phyloP scores from a whole-genome alignment of 2,329 filamentous ascomycete species.

The Pezicula carpinea region DNA sequence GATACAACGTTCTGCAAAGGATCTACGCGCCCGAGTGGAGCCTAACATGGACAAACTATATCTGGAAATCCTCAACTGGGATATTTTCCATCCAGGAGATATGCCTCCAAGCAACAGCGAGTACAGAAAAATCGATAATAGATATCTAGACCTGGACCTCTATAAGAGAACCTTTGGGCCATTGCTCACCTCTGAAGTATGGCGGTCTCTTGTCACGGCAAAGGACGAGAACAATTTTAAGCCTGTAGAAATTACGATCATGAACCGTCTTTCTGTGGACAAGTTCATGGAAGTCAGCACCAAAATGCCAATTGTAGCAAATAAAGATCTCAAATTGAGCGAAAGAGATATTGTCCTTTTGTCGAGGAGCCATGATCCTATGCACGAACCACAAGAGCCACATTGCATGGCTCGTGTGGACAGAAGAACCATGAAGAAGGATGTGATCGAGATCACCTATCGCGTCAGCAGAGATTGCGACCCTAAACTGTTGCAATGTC shows the following conservation, averaged over 20 bases:
- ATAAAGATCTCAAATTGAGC: constrained; percentile 66
- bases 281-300: constrained; percentile 90
- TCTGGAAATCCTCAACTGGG: constrained; percentile 83
- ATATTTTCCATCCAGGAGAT: constrained; percentile 86
- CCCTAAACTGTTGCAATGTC: constrained; percentile 50
- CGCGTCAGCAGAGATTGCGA: constrained; percentile 60
- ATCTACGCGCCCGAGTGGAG: constrained; percentile 88
- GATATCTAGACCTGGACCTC: constrained; percentile 68
- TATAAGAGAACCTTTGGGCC: constrained; percentile 92
- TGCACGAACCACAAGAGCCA: constrained; percentile 58
- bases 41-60: constrained; percentile 85
- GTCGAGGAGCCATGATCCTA: constrained; percentile 67
- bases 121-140: constrained; percentile 72
- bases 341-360: constrained; percentile 89
- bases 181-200: constrained; percentile 85
- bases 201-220: constrained; percentile 86
- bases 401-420: constrained; percentile 86
- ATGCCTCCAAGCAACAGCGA: constrained; percentile 74
- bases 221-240: constrained; percentile 81
- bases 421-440: constrained; percentile 75
- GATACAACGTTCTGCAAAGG: constrained; percentile 76
- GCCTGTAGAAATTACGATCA: constrained; percentile 81
- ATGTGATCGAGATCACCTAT: constrained; percentile 78
- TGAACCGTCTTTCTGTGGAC: constrained; percentile 85
- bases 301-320: constrained; percentile 65